Evolutionary conservation across 1,139 yeast species (phyloP).

Genomic region (Pichia sp.): DNA sequence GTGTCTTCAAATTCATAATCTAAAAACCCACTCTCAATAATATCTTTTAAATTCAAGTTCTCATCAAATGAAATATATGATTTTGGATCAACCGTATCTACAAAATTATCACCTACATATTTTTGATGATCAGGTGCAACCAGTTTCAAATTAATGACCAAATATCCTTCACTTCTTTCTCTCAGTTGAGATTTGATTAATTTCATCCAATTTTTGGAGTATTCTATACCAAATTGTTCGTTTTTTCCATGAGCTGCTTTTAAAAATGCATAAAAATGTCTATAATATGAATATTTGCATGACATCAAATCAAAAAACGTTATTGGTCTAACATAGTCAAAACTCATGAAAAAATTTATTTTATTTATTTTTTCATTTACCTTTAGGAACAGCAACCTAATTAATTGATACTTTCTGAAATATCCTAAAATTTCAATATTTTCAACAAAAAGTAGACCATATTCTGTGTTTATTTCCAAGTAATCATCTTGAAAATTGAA

Average conservation of each 20-base stretch:
- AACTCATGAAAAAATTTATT: background rate
- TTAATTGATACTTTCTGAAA: slow-evolving; percentile 3
- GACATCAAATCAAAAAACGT: slow-evolving; percentile 8
- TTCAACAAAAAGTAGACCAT: background rate
- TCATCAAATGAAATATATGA: slow-evolving; percentile 3
- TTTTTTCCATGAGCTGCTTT: slow-evolving; percentile 1
- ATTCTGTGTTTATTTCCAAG: background rate
- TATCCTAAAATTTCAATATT: background rate
- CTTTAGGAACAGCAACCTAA: background rate
- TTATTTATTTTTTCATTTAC: background rate
- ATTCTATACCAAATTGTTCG: background rate
- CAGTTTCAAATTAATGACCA: slow-evolving; percentile 4
- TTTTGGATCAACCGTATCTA: background rate
- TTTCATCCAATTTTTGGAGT: slow-evolving; percentile 1
- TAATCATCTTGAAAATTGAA: background rate
- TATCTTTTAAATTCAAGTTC: slow-evolving; percentile 2
- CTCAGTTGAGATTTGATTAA: background rate
- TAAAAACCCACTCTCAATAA: slow-evolving; percentile 7
- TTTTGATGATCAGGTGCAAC: slow-evolving; percentile 7
- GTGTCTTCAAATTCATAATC: slow-evolving; percentile 4
- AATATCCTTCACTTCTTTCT: slow-evolving; percentile 10
- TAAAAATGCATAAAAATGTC: slow-evolving; percentile 2
- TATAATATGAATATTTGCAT: slow-evolving; percentile 4
- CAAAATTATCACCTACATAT: background rate
- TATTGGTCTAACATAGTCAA: background rate